Base-by-base conservation (phyloP, 163 green algal species). In the Volvox carteri region DNA sequence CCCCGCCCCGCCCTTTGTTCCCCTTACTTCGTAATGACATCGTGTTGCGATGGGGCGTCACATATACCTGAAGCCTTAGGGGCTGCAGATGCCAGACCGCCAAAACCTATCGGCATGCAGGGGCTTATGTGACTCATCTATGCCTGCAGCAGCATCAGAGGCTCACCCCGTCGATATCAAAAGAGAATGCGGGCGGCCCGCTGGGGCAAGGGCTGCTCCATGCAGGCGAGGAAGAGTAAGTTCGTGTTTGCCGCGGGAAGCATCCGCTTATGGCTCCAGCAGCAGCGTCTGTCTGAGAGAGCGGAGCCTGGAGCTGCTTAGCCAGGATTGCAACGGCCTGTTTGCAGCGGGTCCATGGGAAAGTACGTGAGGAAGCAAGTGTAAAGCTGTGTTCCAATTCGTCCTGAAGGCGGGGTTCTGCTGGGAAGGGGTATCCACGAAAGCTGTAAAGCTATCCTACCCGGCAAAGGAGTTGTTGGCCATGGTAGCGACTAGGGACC, bases 81-180 rank as follows among this genome's bases (percentile, higher is more conserved):
- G n/a, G n/a, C n/a, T n/a, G n/a, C n/a, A n/a, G n/a, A n/a, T n/a
- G n/a, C n/a, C n/a, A n/a, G n/a, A n/a, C n/a, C n/a, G n/a, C n/a
- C n/a, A n/a, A n/a, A n/a, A n/a, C n/a, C n/a, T n/a, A n/a, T n/a
- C n/a, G n/a, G n/a, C n/a, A n/a, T n/a, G n/a, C n/a, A n/a, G n/a
- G n/a, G n/a, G n/a, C n/a, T n/a, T n/a, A n/a, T n/a, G n/a, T n/a
- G n/a, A n/a, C n/a, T n/a, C n/a, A n/a, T n/a, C n/a, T n/a, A n/a
- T n/a, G n/a, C n/a, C n/a, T n/a, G n/a, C n/a, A n/a, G n/a, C n/a
- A n/a, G n/a, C n/a, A n/a, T n/a, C n/a, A n/a, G n/a, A n/a, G n/a
- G 9, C 62, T 37, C n/a, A 87, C 80, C 11, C 67, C 83, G 35
- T 81, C 83, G 3, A 88, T 88, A 50, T 88, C 83, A 62, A 88